Base-by-base conservation (phyloP, 2,329 filamentous ascomycete species). In the Pseudopithomyces maydicus region DNA sequence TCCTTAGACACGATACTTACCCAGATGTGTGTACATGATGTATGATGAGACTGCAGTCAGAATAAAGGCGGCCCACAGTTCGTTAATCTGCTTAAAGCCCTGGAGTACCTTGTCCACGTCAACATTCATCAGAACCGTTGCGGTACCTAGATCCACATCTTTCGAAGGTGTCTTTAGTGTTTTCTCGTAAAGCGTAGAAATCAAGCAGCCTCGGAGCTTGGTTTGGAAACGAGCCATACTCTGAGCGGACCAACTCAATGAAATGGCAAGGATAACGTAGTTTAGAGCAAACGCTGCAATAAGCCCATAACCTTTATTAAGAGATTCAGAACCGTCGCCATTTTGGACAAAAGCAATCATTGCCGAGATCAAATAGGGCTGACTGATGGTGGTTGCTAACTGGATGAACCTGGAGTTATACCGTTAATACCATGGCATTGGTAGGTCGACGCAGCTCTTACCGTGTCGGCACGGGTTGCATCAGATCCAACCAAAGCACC, bases 111-210 rank as follows among this genome's bases (percentile, higher is more conserved):
- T 70, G 42, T 72, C 69, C 14, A 71, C 68, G 49, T 71, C 69
- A 4, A 69, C 67, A 22, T 68, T 71, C 69, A 71, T 71, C 3
- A 70, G 59, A 19, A 69, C 67, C 6, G 68, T 63, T 8, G 69
- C 65, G 5, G 62, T 63, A 36, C 58, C 57, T 3, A 66, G 23
- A 29, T 62, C 54, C 17, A 64, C 52, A 14, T 62, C 57, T 29
- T 57, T 59, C 1, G 67, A 59, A 35, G 57, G 23, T 15, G 61
- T 61, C 7, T 61, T 52, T 5, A 71, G 45, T 2, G 67, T 62
- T 32, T 65, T 61, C 14, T 69, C 62, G 38, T 71, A 68, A 11
- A 71, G 62, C 12, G 57, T 43, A 7, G 65, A 57, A n/a, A 71
- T 66, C 5, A 70, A 50, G 35, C 63, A 64, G n/a, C 55, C 57